Conservation (phyloP, 495 filamentous ascomycete genomes). For the Astrothelium macrocarpum region DNA sequence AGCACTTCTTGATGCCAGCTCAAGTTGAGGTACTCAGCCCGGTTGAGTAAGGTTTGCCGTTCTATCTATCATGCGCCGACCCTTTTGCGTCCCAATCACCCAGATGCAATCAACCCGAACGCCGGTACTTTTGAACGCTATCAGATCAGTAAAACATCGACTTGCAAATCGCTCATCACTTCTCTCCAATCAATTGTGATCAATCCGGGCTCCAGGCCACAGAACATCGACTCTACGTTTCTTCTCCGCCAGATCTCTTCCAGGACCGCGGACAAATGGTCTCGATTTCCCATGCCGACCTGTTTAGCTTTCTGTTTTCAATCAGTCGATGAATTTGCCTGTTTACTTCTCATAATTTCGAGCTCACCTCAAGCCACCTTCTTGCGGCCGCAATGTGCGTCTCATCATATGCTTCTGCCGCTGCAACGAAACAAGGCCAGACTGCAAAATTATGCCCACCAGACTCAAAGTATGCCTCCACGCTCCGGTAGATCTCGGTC, state of each 20-base stretch:
- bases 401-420: neutral
- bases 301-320: neutral
- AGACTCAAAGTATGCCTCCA: neutral
- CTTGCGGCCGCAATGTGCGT: neutral
- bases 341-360: neutral
- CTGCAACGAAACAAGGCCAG: neutral
- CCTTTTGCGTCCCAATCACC: neutral
- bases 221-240: neutral
- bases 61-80: neutral
- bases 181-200: slow-evolving; percentile 3
- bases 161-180: neutral
- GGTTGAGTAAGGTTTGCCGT: too few species aligned
- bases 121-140: neutral
- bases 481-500: neutral
- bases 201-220: neutral
- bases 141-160: slow-evolving; percentile 1
- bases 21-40: too few species aligned
- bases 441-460: neutral
- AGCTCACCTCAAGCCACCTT: neutral
- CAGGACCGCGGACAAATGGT: neutral
- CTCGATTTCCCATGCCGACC: slow-evolving; percentile 3
- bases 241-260: slow-evolving; percentile 1
- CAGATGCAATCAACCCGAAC: neutral
- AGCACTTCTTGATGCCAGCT: too few species aligned
- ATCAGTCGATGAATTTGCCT: neutral